Base-by-base conservation (phyloP, 2,329 filamentous ascomycete species). In the Aspergillus hiratsukae region DNA sequence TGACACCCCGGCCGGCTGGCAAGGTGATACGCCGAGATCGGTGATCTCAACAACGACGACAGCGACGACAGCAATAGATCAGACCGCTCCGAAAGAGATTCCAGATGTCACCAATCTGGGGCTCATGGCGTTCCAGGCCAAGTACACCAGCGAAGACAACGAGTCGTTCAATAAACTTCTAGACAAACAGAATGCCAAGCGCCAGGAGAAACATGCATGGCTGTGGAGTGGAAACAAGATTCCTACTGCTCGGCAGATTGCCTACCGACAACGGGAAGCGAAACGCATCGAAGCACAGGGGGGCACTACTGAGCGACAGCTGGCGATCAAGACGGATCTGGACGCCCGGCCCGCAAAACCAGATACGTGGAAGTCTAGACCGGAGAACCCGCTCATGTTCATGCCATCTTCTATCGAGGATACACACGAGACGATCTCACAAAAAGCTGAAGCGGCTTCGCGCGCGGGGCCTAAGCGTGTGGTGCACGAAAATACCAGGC, bases 131-230 rank as follows among this genome's bases (percentile, higher is more conserved):
- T 99, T 97, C 67, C 94, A 99, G 69, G 83, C 89, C 3, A 93
- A 90, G 64, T 97, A 97, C 75, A 99, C 93, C 1, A 96, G 91
- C 68, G 94, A 99, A 73, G 94, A 99, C 72, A 97, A 97, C 69
- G 94, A 97, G 70, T 95, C 90, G 65, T 97, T 99, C 77, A 96
- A 96, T 74, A 88, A 87, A 65, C 80, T 99, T 1, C 79, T 97
- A 28, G 94, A 99, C 75, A 89, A 87, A 67, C 91, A 97, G 68
- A 99, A 97, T 68, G 82, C 87, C 59, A 93, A 91, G 71, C 84
- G 82, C 51, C 87, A 89, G 0, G 87, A 92, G 67, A 96, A 93
- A 66, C 89, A 96, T 68, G 86, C 86, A 1, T 97, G 93, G 89
- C 79, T 97, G 48, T 96, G 91, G 86, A 83, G 85, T 9, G 89